These are phyloP conservation scores for Fusarium multiceps DNA, from an alignment of 2,329 filamentous ascomycete genomes.

Conservation along the genomic window DNA sequence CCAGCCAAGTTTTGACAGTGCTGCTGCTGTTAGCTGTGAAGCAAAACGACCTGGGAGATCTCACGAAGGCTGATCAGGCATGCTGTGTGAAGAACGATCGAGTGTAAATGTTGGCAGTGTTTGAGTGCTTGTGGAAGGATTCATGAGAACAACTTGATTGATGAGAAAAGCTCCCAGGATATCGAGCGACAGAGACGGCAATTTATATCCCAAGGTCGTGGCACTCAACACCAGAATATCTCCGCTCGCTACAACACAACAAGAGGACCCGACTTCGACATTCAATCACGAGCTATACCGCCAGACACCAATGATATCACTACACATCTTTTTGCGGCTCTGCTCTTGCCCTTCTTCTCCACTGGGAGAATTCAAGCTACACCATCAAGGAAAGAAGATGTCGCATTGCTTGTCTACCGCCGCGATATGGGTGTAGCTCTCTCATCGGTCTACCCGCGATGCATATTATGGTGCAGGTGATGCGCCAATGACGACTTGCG, in stretches of 20 bases:
- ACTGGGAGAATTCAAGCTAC: slow-evolving; percentile 31
- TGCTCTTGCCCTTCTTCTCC: slow-evolving; percentile 17
- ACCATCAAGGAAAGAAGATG: slow-evolving; percentile 32
- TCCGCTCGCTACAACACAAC: slow-evolving; percentile 12
- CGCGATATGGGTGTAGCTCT: slow-evolving; percentile 15
- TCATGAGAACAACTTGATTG: neutral
- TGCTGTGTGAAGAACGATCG: slow-evolving; percentile 4
- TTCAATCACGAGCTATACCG: slow-evolving; percentile 29
- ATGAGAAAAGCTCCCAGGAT: neutral
- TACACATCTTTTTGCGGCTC: slow-evolving; percentile 47
- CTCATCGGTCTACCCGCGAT: slow-evolving; percentile 20
- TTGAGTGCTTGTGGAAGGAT: neutral
- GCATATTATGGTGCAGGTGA: slow-evolving; percentile 18
- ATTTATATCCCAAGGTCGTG: slow-evolving; percentile 32
- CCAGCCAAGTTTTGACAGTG: slow-evolving; percentile 10
- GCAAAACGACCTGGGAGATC: neutral
- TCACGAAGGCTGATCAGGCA: slow-evolving; percentile 20
- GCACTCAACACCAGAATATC: slow-evolving; percentile 5
- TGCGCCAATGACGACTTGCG: slow-evolving; percentile 35
- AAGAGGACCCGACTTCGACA: slow-evolving; percentile 17
- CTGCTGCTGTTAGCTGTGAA: slow-evolving; percentile 18
- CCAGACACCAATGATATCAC: slow-evolving; percentile 43
- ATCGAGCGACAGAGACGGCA: neutral
- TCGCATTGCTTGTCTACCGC: slow-evolving; percentile 17
- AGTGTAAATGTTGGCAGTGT: neutral